These are phyloP conservation scores for Scenedesmus sp. DNA, from an alignment of 163 green algal species.

Conservation along the genomic window DNA sequence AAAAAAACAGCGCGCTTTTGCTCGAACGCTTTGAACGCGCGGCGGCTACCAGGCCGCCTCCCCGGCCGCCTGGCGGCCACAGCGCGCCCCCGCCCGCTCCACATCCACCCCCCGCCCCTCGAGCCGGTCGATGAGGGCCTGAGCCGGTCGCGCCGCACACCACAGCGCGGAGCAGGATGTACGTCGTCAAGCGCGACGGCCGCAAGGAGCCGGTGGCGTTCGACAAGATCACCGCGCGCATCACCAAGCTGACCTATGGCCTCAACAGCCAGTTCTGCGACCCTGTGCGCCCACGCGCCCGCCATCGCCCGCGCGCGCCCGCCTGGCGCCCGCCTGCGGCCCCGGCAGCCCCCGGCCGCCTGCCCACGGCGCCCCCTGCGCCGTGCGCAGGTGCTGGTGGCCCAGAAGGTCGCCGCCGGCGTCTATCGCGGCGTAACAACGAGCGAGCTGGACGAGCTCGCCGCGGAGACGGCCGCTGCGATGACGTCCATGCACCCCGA, in stretches of 20 bases:
- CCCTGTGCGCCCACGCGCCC: conserved; percentile 69
- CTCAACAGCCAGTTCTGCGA: conserved; percentile 98
- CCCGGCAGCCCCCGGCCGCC: not conserved
- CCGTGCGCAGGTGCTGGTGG: conserved; percentile 87
- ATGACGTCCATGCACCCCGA: conserved; percentile 98
- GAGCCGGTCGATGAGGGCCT: no score
- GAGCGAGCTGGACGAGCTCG: conserved; percentile 97
- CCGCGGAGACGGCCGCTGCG: conserved; percentile 96
- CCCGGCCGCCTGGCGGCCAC: no score
- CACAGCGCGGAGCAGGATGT: no score
- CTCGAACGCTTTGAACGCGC: no score
- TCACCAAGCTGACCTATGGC: conserved; percentile 98
- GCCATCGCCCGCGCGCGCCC: no score
- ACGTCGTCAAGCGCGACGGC: conserved; percentile 96
- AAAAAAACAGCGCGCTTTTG: no score
- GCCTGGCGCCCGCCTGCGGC: no score
- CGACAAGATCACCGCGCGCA: conserved; percentile 99
- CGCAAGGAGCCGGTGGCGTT: conserved; percentile 93
- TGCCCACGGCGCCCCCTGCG: no score
- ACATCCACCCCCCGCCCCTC: no score
- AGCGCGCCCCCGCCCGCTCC: no score
- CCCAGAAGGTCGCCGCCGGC: conserved; percentile 94
- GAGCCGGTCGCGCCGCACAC: no score
- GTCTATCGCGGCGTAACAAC: conserved; percentile 99
- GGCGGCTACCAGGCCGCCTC: no score